These are phyloP conservation scores for Fonsecaea multimorphosa DNA, from an alignment of 2,329 filamentous ascomycete genomes.

Conservation along the genomic window DNA sequence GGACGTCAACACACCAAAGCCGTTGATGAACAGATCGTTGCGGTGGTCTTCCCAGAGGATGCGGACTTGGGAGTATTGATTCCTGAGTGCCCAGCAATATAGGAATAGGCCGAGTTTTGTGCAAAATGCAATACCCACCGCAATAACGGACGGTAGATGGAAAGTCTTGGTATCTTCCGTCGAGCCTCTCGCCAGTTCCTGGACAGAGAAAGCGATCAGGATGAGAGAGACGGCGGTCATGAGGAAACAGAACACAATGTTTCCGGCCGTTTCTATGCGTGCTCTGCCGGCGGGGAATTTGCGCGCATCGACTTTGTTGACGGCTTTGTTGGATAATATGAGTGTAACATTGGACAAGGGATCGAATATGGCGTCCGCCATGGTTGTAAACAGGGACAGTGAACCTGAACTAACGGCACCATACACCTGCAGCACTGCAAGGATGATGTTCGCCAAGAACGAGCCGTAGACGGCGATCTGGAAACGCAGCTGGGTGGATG, in stretches of 20 bases:
- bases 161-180: constrained; percentile 66
- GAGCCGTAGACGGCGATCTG: constrained; percentile 68
- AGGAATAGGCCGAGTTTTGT: constrained; percentile 85
- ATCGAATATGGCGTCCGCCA: constrained; percentile 95
- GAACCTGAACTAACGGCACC: constrained; percentile 85
- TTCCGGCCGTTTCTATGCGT: constrained; percentile 91
- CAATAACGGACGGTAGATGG: constrained; percentile 81
- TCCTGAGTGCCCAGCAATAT: constrained; percentile 89
- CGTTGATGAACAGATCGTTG: constrained; percentile 97
- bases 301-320: constrained; percentile 81
- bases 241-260: constrained; percentile 94
- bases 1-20: constrained; percentile 86
- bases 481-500: constrained; percentile 74
- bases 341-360: constrained; percentile 86
- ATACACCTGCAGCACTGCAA: constrained; percentile 84
- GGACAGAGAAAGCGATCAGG: constrained; percentile 84
- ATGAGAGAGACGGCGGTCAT: constrained; percentile 93
- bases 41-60: constrained; percentile 97
- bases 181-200: constrained; percentile 66
- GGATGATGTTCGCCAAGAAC: constrained; percentile 78
- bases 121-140: constrained; percentile 79
- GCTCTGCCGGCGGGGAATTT: constrained; percentile 93
- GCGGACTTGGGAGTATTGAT: constrained; percentile 88
- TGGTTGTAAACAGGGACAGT: constrained; percentile 95
- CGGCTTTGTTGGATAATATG: constrained; percentile 84